Percentiles rank a stretch among this genome's conserved stretches.
Evolutionary conservation across 2,329 filamentous ascomycete species (phyloP).

Genomic region (Orbilia oligospora): DNA sequence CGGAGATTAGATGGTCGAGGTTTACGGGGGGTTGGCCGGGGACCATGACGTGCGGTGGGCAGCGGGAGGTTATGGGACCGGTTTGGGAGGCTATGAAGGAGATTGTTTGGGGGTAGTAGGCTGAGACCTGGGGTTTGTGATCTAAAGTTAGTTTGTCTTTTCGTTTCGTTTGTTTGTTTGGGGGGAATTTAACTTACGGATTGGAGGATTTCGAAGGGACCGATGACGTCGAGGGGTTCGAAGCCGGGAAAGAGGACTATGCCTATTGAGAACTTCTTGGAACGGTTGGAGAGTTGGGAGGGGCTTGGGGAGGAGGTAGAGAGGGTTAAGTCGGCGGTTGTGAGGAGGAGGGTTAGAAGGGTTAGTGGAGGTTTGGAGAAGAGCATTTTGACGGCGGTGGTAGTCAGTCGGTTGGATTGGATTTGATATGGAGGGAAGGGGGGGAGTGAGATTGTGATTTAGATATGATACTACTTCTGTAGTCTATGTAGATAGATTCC

Average conservation of each 20-base stretch:
- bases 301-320: conserved; percentile 8
- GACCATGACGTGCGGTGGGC: conserved; percentile 28
- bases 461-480: too few relatives aligned
- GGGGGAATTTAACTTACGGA: conserved; percentile 12
- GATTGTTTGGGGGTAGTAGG: conserved; percentile 67
- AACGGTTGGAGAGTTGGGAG: conserved; percentile 28
- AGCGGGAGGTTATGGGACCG: conserved; percentile 66
- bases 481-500: too few relatives aligned
- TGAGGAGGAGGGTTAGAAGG: too few relatives aligned
- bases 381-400: too few relatives aligned
- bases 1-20: conserved; percentile 60
- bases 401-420: too few relatives aligned
- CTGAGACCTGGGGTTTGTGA: conserved; percentile 66
- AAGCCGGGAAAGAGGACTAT: conserved; percentile 68
- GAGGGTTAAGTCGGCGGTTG: too few relatives aligned
- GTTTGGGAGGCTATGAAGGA: conserved; percentile 68
- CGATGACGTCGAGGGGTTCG: conserved; percentile 69
- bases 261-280: conserved; percentile 18
- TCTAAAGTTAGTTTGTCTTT: too few relatives aligned
- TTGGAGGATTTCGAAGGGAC: conserved; percentile 69
- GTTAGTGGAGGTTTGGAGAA: too few relatives aligned
- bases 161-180: too few relatives aligned
- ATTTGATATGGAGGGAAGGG: too few relatives aligned
- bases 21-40: conserved; percentile 29
- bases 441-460: too few relatives aligned